Evolutionary conservation across 306 rosid genomes (phyloP).

Genomic region (Aeschynomene evenia): DNA sequence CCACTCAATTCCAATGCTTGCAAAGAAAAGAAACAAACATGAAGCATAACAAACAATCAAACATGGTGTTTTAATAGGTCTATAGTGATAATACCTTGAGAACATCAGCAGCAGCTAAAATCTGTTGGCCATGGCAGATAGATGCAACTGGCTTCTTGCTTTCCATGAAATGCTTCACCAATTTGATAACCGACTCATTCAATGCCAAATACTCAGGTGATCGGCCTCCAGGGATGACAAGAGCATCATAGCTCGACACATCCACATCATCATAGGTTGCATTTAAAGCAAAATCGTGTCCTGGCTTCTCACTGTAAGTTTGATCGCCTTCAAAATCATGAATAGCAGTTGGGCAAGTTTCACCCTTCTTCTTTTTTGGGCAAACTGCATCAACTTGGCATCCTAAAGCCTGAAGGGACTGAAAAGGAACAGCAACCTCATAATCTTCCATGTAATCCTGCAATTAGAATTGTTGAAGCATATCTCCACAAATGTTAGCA

Average conservation of each 20-base stretch:
- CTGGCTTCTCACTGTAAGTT: slow-evolving; percentile 79
- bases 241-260: slow-evolving; percentile 62
- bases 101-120: slow-evolving; percentile 82
- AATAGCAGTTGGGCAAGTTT: slow-evolving; percentile 70
- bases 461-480: slow-evolving; percentile 9
- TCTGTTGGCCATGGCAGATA: slow-evolving; percentile 64
- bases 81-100: slow-evolving; percentile 58
- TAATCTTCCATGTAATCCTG: slow-evolving; percentile 96
- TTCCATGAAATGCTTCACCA: slow-evolving; percentile 47
- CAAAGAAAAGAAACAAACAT: background rate
- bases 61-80: background rate
- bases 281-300: slow-evolving; percentile 62
- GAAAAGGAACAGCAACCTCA: slow-evolving; percentile 78
- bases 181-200: slow-evolving; percentile 33
- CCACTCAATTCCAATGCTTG: background rate
- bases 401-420: slow-evolving; percentile 82
- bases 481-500: too few species aligned
- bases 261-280: slow-evolving; percentile 57
- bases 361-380: slow-evolving; percentile 79
- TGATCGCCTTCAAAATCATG: slow-evolving; percentile 97
- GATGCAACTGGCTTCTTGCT: slow-evolving; percentile 50
- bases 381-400: slow-evolving; percentile 84
- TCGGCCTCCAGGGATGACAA: slow-evolving; percentile 53
- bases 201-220: slow-evolving; percentile 45
- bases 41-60: slow-evolving; percentile 2